Conservation (phyloP, 129 eudicot species). For the Flaveria brownii region DNA sequence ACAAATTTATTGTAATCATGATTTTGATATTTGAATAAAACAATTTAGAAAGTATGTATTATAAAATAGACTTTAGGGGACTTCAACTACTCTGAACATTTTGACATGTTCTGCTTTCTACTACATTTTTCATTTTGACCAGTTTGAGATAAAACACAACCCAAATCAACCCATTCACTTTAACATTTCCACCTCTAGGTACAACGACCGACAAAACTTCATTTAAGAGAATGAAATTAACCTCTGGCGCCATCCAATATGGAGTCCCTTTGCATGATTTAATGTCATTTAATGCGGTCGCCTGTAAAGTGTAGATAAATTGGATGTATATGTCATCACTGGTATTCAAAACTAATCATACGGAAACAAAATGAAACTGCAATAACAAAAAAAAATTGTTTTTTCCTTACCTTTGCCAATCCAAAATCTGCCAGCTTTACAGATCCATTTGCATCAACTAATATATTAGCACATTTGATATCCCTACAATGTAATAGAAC, state of each 20-base stretch:
- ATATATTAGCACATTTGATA: slow-evolving; percentile 92
- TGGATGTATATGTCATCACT: background rate
- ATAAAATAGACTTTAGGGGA: background rate
- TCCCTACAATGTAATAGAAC: slow-evolving; percentile 49
- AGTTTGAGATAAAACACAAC: background rate
- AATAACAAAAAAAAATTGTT: background rate
- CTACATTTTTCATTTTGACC: background rate
- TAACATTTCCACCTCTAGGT: slow-evolving; percentile 11
- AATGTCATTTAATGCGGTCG: slow-evolving; percentile 68
- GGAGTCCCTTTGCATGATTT: slow-evolving; percentile 96
- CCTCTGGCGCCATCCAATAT: slow-evolving; percentile 99
- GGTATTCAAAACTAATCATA: background rate
- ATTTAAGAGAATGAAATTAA: slow-evolving; percentile 28
- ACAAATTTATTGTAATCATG: background rate
- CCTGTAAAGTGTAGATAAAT: slow-evolving; percentile 40
- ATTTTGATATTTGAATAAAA: background rate
- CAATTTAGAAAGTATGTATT: slow-evolving; percentile 6
- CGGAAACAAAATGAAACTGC: background rate
- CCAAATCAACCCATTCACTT: background rate
- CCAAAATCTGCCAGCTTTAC: slow-evolving; percentile 99
- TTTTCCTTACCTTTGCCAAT: slow-evolving; percentile 69
- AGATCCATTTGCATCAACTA: slow-evolving; percentile 75
- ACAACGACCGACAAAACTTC: slow-evolving; percentile 14
- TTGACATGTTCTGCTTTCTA: background rate
- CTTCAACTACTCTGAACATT: background rate